phyloP scores from a whole-genome alignment of 306 rosid genomes.

The Cyclanthera cordifolia region DNA sequence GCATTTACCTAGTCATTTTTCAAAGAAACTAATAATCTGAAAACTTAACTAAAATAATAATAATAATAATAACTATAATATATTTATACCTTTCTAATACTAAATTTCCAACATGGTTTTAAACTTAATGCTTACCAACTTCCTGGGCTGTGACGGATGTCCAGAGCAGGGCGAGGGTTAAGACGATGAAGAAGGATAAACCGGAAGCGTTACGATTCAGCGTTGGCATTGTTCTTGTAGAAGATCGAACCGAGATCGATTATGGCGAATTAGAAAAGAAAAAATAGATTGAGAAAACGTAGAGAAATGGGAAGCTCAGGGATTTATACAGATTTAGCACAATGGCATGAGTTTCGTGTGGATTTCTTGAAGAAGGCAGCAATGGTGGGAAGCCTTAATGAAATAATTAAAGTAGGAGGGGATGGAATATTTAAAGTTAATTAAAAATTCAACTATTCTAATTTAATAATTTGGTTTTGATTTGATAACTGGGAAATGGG shows the following conservation, averaged over 20 bases:
- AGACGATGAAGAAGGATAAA: not conserved
- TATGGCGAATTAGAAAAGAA: not conserved
- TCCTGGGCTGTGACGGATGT: constrained; percentile 37
- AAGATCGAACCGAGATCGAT: not conserved
- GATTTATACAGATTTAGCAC: not conserved
- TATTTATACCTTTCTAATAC: too few relatives aligned
- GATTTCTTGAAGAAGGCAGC: not conserved
- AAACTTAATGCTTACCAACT: constrained; percentile 40
- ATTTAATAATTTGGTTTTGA: too few relatives aligned
- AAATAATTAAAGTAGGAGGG: not conserved
- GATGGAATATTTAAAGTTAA: not conserved
- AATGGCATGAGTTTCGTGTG: not conserved
- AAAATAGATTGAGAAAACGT: not conserved
- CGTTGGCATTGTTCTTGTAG: not conserved
- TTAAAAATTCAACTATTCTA: not conserved
- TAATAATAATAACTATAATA: too few relatives aligned
- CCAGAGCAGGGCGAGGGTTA: not conserved
- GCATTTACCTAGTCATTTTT: too few relatives aligned
- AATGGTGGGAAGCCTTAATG: not conserved
- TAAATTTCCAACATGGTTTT: too few relatives aligned
- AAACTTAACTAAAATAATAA: too few relatives aligned
- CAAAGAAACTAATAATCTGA: too few relatives aligned
- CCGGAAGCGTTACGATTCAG: not conserved
- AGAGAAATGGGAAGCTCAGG: not conserved
- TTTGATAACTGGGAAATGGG: too few relatives aligned